Evolutionary conservation across 2,329 filamentous ascomycete genomes (phyloP).

Genomic region (Xylaria sp.): DNA sequence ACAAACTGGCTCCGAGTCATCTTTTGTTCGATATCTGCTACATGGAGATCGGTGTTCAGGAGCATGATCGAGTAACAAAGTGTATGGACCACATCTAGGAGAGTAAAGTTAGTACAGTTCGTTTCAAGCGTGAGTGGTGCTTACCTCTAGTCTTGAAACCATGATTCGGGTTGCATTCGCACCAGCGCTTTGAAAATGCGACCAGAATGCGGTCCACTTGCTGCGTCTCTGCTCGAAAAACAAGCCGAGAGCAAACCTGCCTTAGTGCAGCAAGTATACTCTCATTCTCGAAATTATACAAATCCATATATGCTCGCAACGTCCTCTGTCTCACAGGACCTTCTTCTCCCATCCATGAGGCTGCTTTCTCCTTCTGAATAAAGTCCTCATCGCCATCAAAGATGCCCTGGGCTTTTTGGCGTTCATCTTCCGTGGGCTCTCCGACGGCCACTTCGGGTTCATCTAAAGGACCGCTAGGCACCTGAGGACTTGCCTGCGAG

Average conservation of each 20-base stretch:
- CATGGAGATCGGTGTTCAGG: constrained; percentile 93
- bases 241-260: constrained; percentile 81
- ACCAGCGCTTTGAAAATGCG: constrained; percentile 90
- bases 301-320: constrained; percentile 84
- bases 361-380: constrained; percentile 81
- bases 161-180: constrained; percentile 89
- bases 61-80: constrained; percentile 97
- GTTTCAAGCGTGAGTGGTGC: constrained; percentile 46
- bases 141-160: constrained; percentile 89
- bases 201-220: constrained; percentile 95
- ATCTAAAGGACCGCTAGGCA: constrained; percentile 65
- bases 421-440: constrained; percentile 74
- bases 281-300: constrained; percentile 86
- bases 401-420: constrained; percentile 81
- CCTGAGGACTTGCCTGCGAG: constrained; percentile 54
- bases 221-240: constrained; percentile 92
- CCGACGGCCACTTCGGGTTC: constrained; percentile 69
- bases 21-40: constrained; percentile 94
- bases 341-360: constrained; percentile 88
- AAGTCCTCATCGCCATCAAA: constrained; percentile 87
- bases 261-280: constrained; percentile 84
- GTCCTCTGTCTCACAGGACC: constrained; percentile 68
- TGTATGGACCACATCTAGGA: constrained; percentile 88
- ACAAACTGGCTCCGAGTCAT: constrained; percentile 97
- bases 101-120: constrained; percentile 44